Conservation (phyloP, 306 rosid species). For the Prunus mira region DNA sequence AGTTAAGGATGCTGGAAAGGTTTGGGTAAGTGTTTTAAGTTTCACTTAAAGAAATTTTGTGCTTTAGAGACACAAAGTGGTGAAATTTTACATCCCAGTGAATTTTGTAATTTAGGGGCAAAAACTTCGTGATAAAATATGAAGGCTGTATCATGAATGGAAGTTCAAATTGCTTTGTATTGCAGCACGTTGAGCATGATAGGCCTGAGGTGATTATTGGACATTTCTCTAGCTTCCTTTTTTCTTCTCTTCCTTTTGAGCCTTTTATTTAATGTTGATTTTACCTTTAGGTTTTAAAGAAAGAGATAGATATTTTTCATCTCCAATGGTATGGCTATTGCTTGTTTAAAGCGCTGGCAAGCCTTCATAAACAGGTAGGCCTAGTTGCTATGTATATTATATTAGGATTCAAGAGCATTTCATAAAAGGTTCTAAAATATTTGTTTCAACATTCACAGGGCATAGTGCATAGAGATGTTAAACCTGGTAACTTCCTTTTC, state of each 20-base stretch:
- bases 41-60: not conserved
- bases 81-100: constrained; percentile 10
- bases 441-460: constrained; percentile 46
- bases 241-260: not conserved
- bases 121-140: constrained; percentile 51
- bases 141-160: constrained; percentile 51
- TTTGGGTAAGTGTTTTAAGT: constrained; percentile 51
- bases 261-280: constrained; percentile 7
- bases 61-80: not conserved
- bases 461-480: constrained; percentile 77
- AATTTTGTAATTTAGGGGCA: constrained; percentile 49
- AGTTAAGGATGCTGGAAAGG: constrained; percentile 66
- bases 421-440: constrained; percentile 5
- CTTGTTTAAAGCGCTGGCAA: constrained; percentile 75
- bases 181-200: constrained; percentile 82
- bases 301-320: constrained; percentile 56
- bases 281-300: constrained; percentile 66
- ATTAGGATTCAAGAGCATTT: not conserved
- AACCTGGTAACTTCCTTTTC: constrained; percentile 95
- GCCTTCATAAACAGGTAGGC: constrained; percentile 81
- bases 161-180: constrained; percentile 56
- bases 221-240: not conserved
- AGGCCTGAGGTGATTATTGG: constrained; percentile 74
- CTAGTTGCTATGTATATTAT: not conserved
- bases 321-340: constrained; percentile 86